Base-by-base conservation (phyloP, 2,329 filamentous ascomycete genomes). In the Ascochyta fabae region DNA sequence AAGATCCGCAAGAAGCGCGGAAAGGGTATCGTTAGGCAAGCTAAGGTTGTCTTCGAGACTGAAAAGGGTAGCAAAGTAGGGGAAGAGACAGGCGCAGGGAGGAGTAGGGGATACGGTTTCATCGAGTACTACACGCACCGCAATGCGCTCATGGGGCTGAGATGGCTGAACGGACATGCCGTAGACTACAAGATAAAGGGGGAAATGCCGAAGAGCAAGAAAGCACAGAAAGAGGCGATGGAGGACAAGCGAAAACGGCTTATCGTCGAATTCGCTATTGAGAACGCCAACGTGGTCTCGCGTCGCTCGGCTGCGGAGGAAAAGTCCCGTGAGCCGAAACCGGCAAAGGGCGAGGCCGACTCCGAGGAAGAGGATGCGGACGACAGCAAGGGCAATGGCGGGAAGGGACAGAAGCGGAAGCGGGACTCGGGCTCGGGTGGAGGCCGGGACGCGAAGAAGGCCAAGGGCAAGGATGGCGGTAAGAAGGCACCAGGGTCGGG, bases 261-360 rank as follows among this genome's bases (percentile, higher is more conserved):
- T 47, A 92, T 99, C 70, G 94, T 94, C 34, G 96, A 99, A 75
- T 99, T 99, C 73, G 92, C 95, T 19, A 96, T 99, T 73, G 95
- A 99, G 78, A 99, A 99, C 68, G 93, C 92, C 1, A 93, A 97
- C 70, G 95, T 99, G 1, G 89, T 99, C n/a, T 85, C 88, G 64
- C 84, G 95, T 61, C 84, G 96, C 50, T 85, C 82, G 58, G 86
- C 88, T 58, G 80, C 80, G 44, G 88, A 92, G 71, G 75, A 78
- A 47, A 86, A 86, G 61, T 78, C 81, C 4, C 75, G 81, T 38
- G 75, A 81, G 58, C 75, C 79, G 38, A 79, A 78, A 6, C 61
- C 68, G 39, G 56, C 64, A 41, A 60, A 61, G 60, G 46, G 61
- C 24, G 52, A 61, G 48, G 56, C 54, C 52, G 57, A 60, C 4